Base-by-base conservation (phyloP, 176 grass and related monocot genomes). In the Leersia perrieri region DNA sequence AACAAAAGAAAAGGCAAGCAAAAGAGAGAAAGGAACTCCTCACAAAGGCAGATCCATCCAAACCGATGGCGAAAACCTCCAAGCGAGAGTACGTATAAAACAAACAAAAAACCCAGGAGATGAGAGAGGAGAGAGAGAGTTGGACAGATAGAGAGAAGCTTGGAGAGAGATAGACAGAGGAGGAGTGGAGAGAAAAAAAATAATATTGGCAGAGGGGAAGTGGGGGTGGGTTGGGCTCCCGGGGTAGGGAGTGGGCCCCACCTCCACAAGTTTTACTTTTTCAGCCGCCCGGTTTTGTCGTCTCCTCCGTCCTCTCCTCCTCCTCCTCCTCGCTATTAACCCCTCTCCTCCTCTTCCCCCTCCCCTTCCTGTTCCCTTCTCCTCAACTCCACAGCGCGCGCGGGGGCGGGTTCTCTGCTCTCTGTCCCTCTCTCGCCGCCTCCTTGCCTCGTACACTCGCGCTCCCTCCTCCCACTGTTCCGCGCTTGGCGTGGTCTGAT, bases 271-370 rank as follows among this genome's bases (percentile, higher is more conserved):
- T 80, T 92, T 93, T 92, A 88, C 79, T 90, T 90, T 91, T 90
- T 75, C 34, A 87, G 90, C 83, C 86, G 90, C 68, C 85, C 88
- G 76, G 77, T 83, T 91, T 97, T 93, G 91, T 93, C 90, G 88
- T 93, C 86, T 97, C 93, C 85, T 85, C 77, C 78, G 78, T 91
- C 89, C 81, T 73, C 65, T 78, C 88, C 64, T 36, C 42, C 66
- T 32, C 51, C 18, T 29, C 41, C 55, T 8, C 25, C 76, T 5
- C 27, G 31, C 80, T 73, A 68, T 74, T 87, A 34, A 22, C 26
- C 3, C 35, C 33, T 1, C 23, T 36, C 11, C 4, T 9, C 40
- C 11, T 32, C 29, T 22, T 26, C 3, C 16, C 29, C 36, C 66
- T 25, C 60, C 31, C 29, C 73, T 55, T 40, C 45, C 69, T 64